A percentile compares a stretch with the other conserved stretches of the same genome.
These are phyloP conservation scores for Penicillium sclerotigenum DNA, from an alignment of 2,329 filamentous ascomycete genomes.

Conservation along the genomic window DNA sequence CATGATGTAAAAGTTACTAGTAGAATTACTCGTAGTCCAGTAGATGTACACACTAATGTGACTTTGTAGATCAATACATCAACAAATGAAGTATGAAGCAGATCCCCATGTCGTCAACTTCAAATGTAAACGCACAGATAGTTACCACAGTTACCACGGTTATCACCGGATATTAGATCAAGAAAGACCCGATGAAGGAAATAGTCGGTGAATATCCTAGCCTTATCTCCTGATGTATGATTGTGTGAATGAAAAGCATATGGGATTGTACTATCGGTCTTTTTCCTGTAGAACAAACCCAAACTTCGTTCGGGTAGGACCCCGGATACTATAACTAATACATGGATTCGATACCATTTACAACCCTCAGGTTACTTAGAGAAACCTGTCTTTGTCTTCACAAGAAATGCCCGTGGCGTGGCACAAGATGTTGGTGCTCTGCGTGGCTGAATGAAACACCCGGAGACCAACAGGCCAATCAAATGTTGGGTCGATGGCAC, in stretches of 20 bases:
- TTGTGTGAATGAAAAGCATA: neutral
- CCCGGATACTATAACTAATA: neutral
- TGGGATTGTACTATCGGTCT: neutral
- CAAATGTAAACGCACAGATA: neutral
- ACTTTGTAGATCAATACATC: neutral
- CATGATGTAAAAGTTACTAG: neutral
- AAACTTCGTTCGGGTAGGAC: neutral
- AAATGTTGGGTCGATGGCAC: neutral
- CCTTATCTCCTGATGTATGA: neutral
- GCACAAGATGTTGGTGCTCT: neutral
- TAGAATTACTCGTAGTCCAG: neutral
- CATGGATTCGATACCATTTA: neutral
- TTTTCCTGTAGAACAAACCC: neutral
- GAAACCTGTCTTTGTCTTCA: neutral
- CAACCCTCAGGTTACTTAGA: neutral
- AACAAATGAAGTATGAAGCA: neutral
- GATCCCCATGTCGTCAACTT: neutral
- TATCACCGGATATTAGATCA: slow-evolving; percentile 1
- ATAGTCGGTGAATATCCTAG: slow-evolving; percentile 3
- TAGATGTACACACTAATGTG: neutral
- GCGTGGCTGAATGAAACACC: neutral
- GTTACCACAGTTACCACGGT: neutral
- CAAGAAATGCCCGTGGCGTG: neutral
- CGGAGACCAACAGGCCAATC: neutral
- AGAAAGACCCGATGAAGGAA: neutral